These are phyloP conservation scores for Sclerotinia sclerotiorum DNA, from an alignment of 2,329 filamentous ascomycete species.

Conservation along the genomic window DNA sequence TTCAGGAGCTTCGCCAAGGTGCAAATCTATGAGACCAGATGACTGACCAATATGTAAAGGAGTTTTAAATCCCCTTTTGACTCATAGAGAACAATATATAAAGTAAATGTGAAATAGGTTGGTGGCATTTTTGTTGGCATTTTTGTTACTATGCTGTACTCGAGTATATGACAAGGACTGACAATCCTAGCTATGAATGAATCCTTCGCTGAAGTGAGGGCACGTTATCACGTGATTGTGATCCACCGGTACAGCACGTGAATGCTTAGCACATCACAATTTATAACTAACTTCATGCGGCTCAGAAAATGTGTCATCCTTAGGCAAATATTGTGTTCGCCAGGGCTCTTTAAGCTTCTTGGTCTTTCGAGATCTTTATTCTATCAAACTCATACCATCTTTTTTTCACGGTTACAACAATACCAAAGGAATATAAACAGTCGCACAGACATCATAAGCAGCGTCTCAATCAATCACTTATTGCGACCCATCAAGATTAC, in stretches of 20 bases:
- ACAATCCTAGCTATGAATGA: neutral
- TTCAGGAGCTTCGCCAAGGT: neutral
- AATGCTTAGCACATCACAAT: too few relatives aligned
- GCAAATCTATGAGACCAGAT: neutral
- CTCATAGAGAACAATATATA: neutral
- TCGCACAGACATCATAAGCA: neutral
- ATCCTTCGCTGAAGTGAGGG: too few relatives aligned
- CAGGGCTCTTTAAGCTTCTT: slow-evolving; percentile 19
- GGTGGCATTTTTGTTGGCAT: too few relatives aligned
- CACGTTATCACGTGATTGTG: neutral
- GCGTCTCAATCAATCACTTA: neutral
- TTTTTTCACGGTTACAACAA: neutral
- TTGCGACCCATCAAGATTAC: neutral
- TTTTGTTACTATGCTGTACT: neutral
- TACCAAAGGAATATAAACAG: neutral
- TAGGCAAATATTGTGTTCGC: slow-evolving; percentile 13
- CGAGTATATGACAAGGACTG: neutral
- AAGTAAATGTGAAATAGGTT: neutral
- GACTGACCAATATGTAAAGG: neutral
- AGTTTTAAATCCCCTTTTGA: neutral
- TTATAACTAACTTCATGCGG: neutral
- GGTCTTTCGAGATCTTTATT: slow-evolving; percentile 22
- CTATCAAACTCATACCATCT: slow-evolving; percentile 10
- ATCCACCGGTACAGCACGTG: neutral
- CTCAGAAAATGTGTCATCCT: slow-evolving; percentile 7